Base-by-base conservation (phyloP, 306 rosid genomes). In the Quercus parvula region DNA sequence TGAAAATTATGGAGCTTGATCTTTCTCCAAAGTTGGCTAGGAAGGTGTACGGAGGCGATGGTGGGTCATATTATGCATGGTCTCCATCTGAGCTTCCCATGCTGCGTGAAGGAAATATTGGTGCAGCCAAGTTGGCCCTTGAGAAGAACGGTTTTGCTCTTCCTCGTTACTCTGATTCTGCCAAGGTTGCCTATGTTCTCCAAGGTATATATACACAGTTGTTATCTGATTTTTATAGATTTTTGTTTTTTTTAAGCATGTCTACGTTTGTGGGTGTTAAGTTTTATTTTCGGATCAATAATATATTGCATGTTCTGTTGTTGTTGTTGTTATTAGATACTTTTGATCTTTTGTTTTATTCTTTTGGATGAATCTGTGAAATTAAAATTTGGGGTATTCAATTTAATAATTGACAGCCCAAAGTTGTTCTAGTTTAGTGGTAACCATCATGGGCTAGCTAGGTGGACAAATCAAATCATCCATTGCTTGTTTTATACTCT, bases 11-110 rank as follows among this genome's bases (percentile, higher is more conserved):
- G 97, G 98, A 90, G 35, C 58, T 93, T 76, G 91, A 91, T 83
- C 97, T 93, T 61, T 72, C 93, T 70, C 97, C 98, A 5, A 81
- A 80, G 84, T 84, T 91, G 86, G 62, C 97, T 12, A 91, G 86
- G 87, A 85, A 85, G 83, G 81, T 90, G 9, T 81, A 83, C 71
- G 94, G 82, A 5, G 86, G 84, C 9, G 78, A 85, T 79, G 98
- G 97, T 18, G 98, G 98, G 1, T 82, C 94, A 0, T 91, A 91
- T 75, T 76, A 80, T 38, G 78, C 91, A 0, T 93, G 98, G 98
- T 83, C 89, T 24, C 94, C 98, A 0, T 81, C 89, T 5, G 92
- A 93, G 63, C 97, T 93, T 70, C 94, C 93, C 56, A 91, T 93
- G 97, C 86, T 93, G 1, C 79, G 78, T 5, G 30, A 90, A 70